These are phyloP conservation scores for Suillus subalutaceus DNA, from an alignment of 768 basidiomycete genomes.

Conservation along the genomic window DNA sequence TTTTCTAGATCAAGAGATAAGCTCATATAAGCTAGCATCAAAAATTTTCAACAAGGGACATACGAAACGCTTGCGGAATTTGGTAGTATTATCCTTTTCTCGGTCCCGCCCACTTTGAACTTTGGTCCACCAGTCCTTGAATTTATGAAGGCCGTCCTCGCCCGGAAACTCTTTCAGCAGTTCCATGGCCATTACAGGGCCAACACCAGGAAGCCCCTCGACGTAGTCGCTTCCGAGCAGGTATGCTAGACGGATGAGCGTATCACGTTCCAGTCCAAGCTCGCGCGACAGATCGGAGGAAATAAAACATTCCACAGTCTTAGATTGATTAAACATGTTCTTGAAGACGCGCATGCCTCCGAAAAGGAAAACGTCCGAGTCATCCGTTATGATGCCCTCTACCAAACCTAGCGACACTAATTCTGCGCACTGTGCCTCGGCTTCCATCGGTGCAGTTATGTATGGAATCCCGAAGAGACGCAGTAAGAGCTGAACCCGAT, in stretches of 20 bases:
- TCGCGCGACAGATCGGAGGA: constrained; percentile 83
- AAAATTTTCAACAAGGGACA: constrained; percentile 36
- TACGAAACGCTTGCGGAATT: constrained; percentile 86
- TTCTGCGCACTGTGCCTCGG: constrained; percentile 97
- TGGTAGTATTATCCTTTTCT: constrained; percentile 68
- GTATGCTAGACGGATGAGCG: constrained; percentile 88
- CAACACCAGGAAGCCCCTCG: constrained; percentile 88
- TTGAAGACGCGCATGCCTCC: constrained; percentile 95
- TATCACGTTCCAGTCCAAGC: constrained; percentile 83
- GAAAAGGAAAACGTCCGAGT: constrained; percentile 98
- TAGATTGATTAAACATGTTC: constrained; percentile 99
- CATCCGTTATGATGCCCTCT: constrained; percentile 98
- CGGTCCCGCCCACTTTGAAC: constrained; percentile 91
- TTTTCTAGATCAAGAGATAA: constrained; percentile 60
- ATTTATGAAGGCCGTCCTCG: constrained; percentile 77
- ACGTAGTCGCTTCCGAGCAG: constrained; percentile 97
- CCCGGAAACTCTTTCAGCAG: constrained; percentile 92
- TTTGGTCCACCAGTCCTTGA: constrained; percentile 92
- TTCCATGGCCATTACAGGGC: constrained; percentile 97
- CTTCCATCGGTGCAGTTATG: constrained; percentile 99
- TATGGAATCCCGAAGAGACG: constrained; percentile 97
- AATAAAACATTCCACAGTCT: constrained; percentile 97
- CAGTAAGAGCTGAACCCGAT: constrained; percentile 62
- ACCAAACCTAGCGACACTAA: constrained; percentile 84
- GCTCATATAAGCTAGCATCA: constrained; percentile 13